Percentiles rank a stretch among this genome's conserved stretches.
These are phyloP conservation scores for Buxus sempervirens DNA, from an alignment of 164 flowering plant genomes.

Conservation along the genomic window DNA sequence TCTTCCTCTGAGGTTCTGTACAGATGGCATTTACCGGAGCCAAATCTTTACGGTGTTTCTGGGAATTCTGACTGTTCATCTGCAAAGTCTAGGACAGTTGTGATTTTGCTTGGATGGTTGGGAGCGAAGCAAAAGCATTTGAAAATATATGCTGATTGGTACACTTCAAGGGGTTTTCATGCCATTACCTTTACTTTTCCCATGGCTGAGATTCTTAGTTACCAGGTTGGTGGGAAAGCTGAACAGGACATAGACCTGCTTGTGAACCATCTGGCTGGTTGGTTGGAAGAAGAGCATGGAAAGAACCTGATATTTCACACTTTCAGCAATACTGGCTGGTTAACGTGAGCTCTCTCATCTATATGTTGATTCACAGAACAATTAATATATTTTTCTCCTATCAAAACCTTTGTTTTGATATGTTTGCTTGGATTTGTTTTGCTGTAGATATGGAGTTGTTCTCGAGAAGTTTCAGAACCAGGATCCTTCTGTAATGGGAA, in stretches of 20 bases:
- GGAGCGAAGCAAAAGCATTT: conserved; percentile 97
- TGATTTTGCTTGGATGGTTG: conserved; percentile 96
- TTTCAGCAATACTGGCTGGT: conserved; percentile 98
- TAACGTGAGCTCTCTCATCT: conserved; percentile 58
- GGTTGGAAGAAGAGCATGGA: conserved; percentile 83
- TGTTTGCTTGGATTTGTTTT: conserved; percentile 8
- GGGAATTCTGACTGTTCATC: conserved; percentile 56
- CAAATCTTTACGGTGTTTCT: conserved; percentile 30
- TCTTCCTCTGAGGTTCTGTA: conserved; percentile 58
- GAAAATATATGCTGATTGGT: conserved; percentile 91
- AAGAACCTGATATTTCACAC: conserved; percentile 84
- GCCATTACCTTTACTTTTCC: conserved; percentile 93
- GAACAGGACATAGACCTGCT: conserved; percentile 75
- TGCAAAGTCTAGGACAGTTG: conserved; percentile 71
- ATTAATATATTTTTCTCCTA: too few relatives aligned
- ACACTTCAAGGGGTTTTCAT: conserved; percentile 91
- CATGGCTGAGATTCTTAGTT: conserved; percentile 79
- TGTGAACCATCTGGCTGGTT: conserved; percentile 80
- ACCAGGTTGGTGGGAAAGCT: conserved; percentile 86
- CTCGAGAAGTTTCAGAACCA: conserved; percentile 70
- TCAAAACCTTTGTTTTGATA: neutral
- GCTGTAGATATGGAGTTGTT: conserved; percentile 72
- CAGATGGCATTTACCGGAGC: conserved; percentile 89
- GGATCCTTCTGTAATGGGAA: conserved; percentile 54
- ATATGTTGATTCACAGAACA: neutral